Evolutionary conservation across 176 grass and related monocot species (phyloP), one percentile per base, ranked within the genome.

Genomic region (Rhynchospora breviuscula): DNA sequence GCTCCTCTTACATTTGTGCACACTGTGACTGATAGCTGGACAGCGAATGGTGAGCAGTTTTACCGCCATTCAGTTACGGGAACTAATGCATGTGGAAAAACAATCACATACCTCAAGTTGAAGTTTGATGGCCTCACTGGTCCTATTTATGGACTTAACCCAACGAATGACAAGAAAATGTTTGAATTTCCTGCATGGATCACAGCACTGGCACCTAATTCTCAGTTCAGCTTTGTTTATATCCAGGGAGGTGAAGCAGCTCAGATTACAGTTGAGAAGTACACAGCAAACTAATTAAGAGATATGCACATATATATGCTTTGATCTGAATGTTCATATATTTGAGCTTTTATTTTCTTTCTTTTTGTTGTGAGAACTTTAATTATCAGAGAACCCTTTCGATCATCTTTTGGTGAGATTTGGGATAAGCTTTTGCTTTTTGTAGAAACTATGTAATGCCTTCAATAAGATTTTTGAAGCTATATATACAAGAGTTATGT

Each of bases 91-190:
- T 86, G 89, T 44, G 82, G 77, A 35, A 77, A 90, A 29, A 8
- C 89, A 65, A 95, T 98, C 85, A 93, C 89, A 6, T 90, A 90
- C 86, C 63, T 98, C 33, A 89, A 90, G 84, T 74, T 98, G 86
- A 60, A 74, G 2, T 59, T 98, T 47, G 18, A 95, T 63, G 56
- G 33, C 0, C 89, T 95, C 3, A 69, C 54, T 21, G 95, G 95
- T 0, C 67, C 85, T 10, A 54, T 91, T 64, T 98, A 91, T 33
- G 96, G 96, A 49, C 76, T 91, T 47, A 80, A 85, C 7, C 12
- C 79, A 6, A 84, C 91, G 2, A 10, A 33, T 2, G 76, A 65
- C 35, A 87, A 91, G 88, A 81, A 80, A 21, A 88, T 54, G 40
- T 95, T 91, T 67, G 91, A 88, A 53, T 67, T 98, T 73, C 91